Evolutionary conservation across 169 alveolate species (phyloP), one percentile per base, ranked within the genome.

Genomic region (Toxoplasma gondii): DNA sequence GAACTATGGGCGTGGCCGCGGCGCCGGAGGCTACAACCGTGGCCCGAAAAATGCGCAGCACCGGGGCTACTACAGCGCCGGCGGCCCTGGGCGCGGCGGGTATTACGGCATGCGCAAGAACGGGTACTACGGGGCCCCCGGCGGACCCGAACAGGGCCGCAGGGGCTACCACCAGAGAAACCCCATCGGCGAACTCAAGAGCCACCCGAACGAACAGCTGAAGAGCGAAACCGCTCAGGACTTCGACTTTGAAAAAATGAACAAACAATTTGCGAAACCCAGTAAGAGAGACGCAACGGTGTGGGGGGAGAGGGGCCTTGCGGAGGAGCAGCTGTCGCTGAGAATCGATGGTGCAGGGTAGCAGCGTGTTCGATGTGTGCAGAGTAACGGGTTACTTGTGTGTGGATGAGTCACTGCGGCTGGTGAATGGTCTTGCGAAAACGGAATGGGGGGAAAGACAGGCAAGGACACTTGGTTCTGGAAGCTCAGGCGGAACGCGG

Each of bases 121-220:
- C 53, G 92, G 92, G 41, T 82, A 82, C 64, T 82, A 82, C 64
- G 90, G 67, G 27, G 44, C 84, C 43, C 19, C 43, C 39, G 91
- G 91, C 44, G 80, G 70, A 2, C 53, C 49, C 81, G 81, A 86
- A 43, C 38, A 69, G 22, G 93, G 49, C 10, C 84, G 93, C n/a
- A 69, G 93, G 43, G 93, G 93, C 45, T 91, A 74, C 82, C 24
- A n/a, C 67, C 88, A 74, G 64, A 39, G 91, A 34, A 67, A 82
- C 53, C 94, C 94, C 54, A 88, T 94, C 36, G 96, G 96, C 39
- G 96, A 94, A 67, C 94, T 94, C n/a, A 84, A 80, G 81, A 67
- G 94, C 81, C 70, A 80, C 31, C 92, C 91, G 58, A 94, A 94
- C 70, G 86, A 92, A 9, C 94, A 74, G 81, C 94, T 91, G n/a